Evolutionary conservation across 306 rosid species (phyloP).

Genomic region (Senna tora): DNA sequence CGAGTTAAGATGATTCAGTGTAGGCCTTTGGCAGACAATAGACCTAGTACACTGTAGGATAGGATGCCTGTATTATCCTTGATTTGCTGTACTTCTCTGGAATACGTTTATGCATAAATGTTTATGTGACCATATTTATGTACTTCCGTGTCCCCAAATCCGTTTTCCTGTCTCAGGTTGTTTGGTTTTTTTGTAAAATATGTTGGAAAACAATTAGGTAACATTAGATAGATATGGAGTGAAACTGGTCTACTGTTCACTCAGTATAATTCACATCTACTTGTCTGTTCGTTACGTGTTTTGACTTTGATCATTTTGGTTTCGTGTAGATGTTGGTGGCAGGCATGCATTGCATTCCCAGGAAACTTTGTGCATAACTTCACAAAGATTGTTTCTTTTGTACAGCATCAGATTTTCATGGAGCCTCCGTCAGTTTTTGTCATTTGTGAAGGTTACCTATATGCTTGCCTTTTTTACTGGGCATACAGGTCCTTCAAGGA

Average conservation of each 20-base stretch:
- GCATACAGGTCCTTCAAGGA: conserved; percentile 50
- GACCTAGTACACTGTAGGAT: neutral
- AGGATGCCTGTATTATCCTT: neutral
- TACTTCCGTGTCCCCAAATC: neutral
- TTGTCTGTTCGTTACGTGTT: conserved; percentile 10
- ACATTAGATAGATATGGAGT: neutral
- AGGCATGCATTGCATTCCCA: conserved; percentile 42
- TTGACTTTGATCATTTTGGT: conserved; percentile 21
- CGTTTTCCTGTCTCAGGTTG: neutral
- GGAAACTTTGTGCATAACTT: conserved; percentile 52
- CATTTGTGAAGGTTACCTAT: conserved; percentile 60
- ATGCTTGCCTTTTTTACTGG: conserved; percentile 48
- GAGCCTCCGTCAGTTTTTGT: conserved; percentile 55
- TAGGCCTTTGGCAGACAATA: neutral
- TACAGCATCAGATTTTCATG: conserved; percentile 65
- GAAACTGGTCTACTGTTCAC: neutral
- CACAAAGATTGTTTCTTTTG: conserved; percentile 56
- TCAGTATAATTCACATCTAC: neutral
- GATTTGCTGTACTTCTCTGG: neutral
- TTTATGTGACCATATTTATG: neutral
- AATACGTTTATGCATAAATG: neutral
- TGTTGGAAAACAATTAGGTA: neutral
- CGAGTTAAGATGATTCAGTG: neutral
- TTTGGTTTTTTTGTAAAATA: neutral
- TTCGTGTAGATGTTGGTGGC: conserved; percentile 51